Evolutionary conservation across 805 yeast species (phyloP), one percentile per base, ranked within the genome.

Genomic region (Metschnikowia noctiluminum): DNA sequence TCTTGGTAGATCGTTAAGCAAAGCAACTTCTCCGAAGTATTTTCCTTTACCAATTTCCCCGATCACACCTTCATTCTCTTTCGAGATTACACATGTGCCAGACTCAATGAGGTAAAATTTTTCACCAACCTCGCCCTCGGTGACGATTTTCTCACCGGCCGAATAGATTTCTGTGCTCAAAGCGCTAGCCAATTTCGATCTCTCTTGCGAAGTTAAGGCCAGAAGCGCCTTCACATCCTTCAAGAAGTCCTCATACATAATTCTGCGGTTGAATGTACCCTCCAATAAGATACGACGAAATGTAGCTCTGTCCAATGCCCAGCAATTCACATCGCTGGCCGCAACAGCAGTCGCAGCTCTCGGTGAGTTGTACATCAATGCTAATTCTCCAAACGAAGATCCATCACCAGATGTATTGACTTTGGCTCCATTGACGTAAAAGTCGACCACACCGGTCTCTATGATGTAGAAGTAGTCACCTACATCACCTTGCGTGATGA

Each of bases 341-440:
- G 87, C 76, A 26, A 74, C 66, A 1, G 88, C 97, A 1, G 98
- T 89, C 9, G 98, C 98, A 7, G 98, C 98, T 70, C 99, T 84
- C 53, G 97, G 97, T 15, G 97, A 84, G 67, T 94, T 92, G 73
- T 94, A 92, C 96, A 94, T 90, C 60, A 94, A 78, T 3, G 99
- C 99, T 62, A 94, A 78, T 69, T 94, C 99, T 63, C 99, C 99
- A 69, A 94, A 94, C 40, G 92, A 84, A 5, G 96, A 81, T 7
- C 98, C 97, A 36, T 89, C 82, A 9, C 88, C 85, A n/a, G 88
- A 78, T 1, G 86, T 74, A 62, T 80, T 84, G 35, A 90, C 92
- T 60, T 82, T 79, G 39, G 77, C 64, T 45, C 82, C 86, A 64
- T 89, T 81, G 31, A 87, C 91, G 58, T 76, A 78, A 61, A 83